Evolutionary conservation across 441 rosid genomes (phyloP).

Genomic region (Croton laevigatus): DNA sequence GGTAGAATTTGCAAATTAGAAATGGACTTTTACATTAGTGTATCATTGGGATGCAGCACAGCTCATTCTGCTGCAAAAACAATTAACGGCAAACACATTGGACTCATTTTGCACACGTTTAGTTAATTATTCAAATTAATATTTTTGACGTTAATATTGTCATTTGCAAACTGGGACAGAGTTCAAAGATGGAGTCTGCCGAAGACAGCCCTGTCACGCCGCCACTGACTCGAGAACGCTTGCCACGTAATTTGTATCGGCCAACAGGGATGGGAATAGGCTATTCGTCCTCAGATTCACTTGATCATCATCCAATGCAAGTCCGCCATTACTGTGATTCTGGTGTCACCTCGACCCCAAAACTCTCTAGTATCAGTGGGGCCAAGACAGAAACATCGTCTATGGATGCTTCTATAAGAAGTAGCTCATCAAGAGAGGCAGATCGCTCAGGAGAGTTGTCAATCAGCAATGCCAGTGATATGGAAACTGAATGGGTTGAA

Average conservation of each 20-base stretch:
- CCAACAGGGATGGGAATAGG: constrained; percentile 64
- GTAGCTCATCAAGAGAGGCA: constrained; percentile 94
- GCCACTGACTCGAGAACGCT: constrained; percentile 65
- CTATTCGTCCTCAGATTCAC: constrained; percentile 89
- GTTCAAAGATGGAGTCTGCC: constrained; percentile 67
- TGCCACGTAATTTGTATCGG: constrained; percentile 74
- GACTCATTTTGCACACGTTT: not conserved
- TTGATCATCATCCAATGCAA: constrained; percentile 67
- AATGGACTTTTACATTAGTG: too few relatives aligned
- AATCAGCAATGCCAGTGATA: constrained; percentile 87
- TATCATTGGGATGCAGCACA: not conserved
- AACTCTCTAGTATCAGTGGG: constrained; percentile 81
- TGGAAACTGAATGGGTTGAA: constrained; percentile 91
- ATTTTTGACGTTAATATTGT: constrained; percentile 11
- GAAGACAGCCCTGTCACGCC: constrained; percentile 90
- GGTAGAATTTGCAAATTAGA: not conserved
- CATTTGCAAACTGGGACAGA: constrained; percentile 36
- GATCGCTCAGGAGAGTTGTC: constrained; percentile 90
- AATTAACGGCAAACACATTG: not conserved
- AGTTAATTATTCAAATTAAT: not conserved
- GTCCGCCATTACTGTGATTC: constrained; percentile 68
- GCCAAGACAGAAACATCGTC: constrained; percentile 91
- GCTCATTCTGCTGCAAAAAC: not conserved
- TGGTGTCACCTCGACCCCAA: constrained; percentile 71
- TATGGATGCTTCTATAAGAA: constrained; percentile 86